These are phyloP conservation scores for Sphaerobolus stellatus DNA, from an alignment of 1,284 basidiomycete genomes.

Conservation along the genomic window DNA sequence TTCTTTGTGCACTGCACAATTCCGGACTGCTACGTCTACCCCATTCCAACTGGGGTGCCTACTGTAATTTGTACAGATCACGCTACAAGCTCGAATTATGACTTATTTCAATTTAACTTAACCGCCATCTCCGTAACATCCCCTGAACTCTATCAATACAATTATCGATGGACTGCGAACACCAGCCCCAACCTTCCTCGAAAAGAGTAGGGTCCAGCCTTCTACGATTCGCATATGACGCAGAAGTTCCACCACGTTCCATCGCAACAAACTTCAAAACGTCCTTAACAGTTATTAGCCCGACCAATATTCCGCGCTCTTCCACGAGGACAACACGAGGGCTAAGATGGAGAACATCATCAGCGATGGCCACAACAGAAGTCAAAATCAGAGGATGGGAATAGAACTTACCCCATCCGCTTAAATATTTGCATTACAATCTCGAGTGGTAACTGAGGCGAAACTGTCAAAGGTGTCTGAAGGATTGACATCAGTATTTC, in stretches of 20 bases:
- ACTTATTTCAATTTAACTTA: background rate
- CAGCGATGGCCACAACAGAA: conserved; percentile 12
- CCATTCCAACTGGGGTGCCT: too few species aligned
- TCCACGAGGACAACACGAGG: conserved; percentile 94
- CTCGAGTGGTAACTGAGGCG: conserved; percentile 91
- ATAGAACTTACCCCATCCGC: conserved; percentile 80
- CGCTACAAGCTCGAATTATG: too few species aligned
- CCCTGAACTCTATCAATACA: conserved; percentile 7
- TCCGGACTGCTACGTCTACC: too few species aligned
- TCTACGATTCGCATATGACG: conserved; percentile 26
- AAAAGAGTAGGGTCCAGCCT: conserved; percentile 28
- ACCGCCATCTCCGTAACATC: conserved; percentile 11
- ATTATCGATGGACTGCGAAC: conserved; percentile 8
- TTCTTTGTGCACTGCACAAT: too few species aligned
- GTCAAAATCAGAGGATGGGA: background rate
- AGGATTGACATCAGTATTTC: conserved; percentile 16
- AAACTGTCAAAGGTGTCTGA: conserved; percentile 89
- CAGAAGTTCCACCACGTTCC: conserved; percentile 37
- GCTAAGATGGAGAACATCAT: conserved; percentile 40
- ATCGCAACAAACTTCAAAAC: conserved; percentile 81
- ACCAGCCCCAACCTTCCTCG: conserved; percentile 33
- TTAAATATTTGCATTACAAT: conserved; percentile 97
- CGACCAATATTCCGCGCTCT: conserved; percentile 77
- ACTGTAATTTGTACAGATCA: too few species aligned
- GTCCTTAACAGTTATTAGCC: conserved; percentile 95